Evolutionary conservation across 768 basidiomycete genomes (phyloP).

Genomic region (Jaapia argillacea): DNA sequence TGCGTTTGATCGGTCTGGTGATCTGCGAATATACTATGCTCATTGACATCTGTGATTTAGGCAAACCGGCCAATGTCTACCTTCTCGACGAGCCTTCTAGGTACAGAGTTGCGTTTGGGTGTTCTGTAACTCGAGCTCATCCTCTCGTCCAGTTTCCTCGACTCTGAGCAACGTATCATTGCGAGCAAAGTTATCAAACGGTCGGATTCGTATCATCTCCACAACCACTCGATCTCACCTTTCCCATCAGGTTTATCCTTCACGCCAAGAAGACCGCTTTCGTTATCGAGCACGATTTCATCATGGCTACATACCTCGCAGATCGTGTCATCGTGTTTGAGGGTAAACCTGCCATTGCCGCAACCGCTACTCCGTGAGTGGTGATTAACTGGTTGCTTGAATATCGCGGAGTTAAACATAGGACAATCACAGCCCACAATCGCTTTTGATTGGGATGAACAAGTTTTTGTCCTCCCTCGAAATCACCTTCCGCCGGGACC

Average conservation of each 20-base stretch:
- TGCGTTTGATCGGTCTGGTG: no score
- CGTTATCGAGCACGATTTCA: constrained; percentile 99
- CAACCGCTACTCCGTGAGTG: constrained; percentile 84
- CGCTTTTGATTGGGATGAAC: constrained; percentile 95
- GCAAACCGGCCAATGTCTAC: constrained; percentile 82
- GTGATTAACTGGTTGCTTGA: neutral
- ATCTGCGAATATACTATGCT: no score
- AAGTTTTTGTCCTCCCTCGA: constrained; percentile 91
- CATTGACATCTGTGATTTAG: no score
- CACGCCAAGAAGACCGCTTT: constrained; percentile 98
- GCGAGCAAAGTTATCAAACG: constrained; percentile 98
- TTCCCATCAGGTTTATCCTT: constrained; percentile 73
- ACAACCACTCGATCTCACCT: constrained; percentile 2
- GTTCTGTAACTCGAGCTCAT: neutral
- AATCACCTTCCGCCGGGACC: constrained; percentile 97
- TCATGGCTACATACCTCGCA: constrained; percentile 99
- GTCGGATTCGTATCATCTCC: constrained; percentile 21
- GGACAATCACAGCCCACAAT: constrained; percentile 61
- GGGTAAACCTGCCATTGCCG: constrained; percentile 75
- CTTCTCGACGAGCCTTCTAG: constrained; percentile 91
- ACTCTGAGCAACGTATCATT: constrained; percentile 99
- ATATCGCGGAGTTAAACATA: neutral
- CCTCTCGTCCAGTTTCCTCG: constrained; percentile 62
- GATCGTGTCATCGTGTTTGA: constrained; percentile 95
- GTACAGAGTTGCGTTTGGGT: constrained; percentile 19